phyloP scores from a whole-genome alignment of 169 alveolate species.

The Plasmodium yoelii region DNA sequence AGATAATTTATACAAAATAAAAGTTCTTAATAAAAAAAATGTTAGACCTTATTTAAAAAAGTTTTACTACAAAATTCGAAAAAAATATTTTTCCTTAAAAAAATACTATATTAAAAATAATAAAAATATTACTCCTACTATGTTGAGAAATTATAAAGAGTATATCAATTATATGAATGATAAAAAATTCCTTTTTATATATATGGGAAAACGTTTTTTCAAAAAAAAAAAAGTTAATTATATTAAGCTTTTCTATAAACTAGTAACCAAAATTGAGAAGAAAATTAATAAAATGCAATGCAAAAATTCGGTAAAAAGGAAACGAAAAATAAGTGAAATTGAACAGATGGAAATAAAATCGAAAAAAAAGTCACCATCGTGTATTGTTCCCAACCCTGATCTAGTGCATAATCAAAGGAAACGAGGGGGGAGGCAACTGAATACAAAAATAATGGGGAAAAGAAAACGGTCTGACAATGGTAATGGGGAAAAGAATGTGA shows the following conservation, averaged over 20 bases:
- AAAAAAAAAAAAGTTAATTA: slow-evolving; percentile 43
- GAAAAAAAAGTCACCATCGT: too few relatives aligned
- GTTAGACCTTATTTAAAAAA: slow-evolving; percentile 63
- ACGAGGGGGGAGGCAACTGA: neutral
- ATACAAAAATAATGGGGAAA: neutral
- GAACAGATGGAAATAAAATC: neutral
- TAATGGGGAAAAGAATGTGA: neutral
- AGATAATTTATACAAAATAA: slow-evolving; percentile 36
- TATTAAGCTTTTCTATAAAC: slow-evolving; percentile 19
- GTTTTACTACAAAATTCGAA: slow-evolving; percentile 64
- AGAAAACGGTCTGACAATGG: neutral
- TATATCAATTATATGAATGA: slow-evolving; percentile 28
- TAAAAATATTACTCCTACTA: neutral
- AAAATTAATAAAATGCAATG: neutral
- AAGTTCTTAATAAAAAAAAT: slow-evolving; percentile 28
- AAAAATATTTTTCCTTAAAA: slow-evolving; percentile 47
- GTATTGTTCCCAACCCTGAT: neutral
- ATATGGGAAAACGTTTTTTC: slow-evolving; percentile 30
- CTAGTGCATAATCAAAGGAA: neutral
- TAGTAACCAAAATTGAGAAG: slow-evolving; percentile 11
- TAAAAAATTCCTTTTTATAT: slow-evolving; percentile 17
- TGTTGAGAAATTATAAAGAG: neutral
- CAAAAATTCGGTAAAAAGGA: neutral
- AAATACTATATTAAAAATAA: slow-evolving; percentile 30
- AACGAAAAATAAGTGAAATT: neutral